Evolutionary conservation across 805 yeast species (phyloP), one percentile per base, ranked within the genome.

Genomic region (Soucietia sequanensis): DNA sequence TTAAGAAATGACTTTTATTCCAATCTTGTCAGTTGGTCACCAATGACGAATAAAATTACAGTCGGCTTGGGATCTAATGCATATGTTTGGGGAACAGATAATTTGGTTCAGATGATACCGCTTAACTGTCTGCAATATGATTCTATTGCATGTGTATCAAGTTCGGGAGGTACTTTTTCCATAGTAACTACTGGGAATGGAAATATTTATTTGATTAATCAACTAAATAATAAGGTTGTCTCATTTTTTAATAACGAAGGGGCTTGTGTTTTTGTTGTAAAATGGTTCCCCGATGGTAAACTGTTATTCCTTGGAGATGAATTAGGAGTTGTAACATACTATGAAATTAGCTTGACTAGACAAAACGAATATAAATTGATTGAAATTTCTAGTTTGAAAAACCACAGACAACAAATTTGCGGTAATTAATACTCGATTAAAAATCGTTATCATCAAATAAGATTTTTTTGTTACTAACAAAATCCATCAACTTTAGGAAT

Each of bases 1-100:
- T 56, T 87, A 34, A 62, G 82, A 41, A 81, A 85, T 54, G 95
- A 88, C 53, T 87, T 80, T 50, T 88, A 87, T 56, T 72, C 86
- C 1, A 84, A 84, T 50, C 62, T 84, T 35, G 72, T 87, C 0
- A 74, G 87, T 4, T 87, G 95, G 95, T 78, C 89, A 0, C 52
- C 51, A 6, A 46, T 46, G 11, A 58, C 76, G 1, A 68, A 68
- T 27, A 64, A 62, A 16, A 61, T 86, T 0, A 81, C 81, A 0
- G 87, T 87, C 2, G 96, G 90, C 0, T 60, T 86, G 21, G 81
- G 78, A 0, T 48, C 65, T 3, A 58, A 70, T 4, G 81, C 76
- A 0, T 84, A 76, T 51, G 50, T 80, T 20, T 87, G 95, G 93
- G 69, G 75, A 9, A 76, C 72, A 30, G 56, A 52, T 7, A 52